phyloP scores from a whole-genome alignment of 768 basidiomycete genomes.

The Pulveroboletus sp. region DNA sequence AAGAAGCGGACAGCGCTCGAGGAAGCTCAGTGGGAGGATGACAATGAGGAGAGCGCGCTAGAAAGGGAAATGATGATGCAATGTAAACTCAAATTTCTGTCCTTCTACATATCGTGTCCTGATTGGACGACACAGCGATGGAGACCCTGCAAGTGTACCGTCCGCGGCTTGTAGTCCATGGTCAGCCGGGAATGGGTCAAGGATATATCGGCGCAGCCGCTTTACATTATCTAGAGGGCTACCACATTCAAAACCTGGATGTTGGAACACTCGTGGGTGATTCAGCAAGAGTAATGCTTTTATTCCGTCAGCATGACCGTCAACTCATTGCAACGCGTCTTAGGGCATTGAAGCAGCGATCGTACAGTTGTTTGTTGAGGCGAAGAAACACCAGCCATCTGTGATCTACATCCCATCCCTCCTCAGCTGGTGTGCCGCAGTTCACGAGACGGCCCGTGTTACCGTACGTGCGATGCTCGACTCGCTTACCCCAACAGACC shows the following conservation, averaged over 20 bases:
- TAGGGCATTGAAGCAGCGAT: constrained; percentile 89
- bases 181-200: constrained; percentile 86
- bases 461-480: constrained; percentile 91
- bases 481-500: constrained; percentile 85
- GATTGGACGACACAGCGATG: constrained; percentile 55
- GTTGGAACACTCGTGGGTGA: constrained; percentile 85
- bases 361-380: constrained; percentile 93
- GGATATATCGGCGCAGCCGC: constrained; percentile 84
- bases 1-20: constrained; percentile 84
- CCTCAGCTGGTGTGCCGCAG: constrained; percentile 75
- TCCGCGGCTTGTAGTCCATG: constrained; percentile 81
- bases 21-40: constrained; percentile 92
- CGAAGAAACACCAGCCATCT: constrained; percentile 94
- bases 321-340: constrained; percentile 1
- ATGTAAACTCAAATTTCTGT: constrained; percentile 42
- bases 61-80: constrained; percentile 87
- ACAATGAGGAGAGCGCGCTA: constrained; percentile 73
- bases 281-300: constrained; percentile 67
- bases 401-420: constrained; percentile 94
- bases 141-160: constrained; percentile 88
- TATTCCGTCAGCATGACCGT: background rate
- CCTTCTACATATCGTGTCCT: background rate
- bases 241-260: constrained; percentile 91
- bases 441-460: constrained; percentile 77
- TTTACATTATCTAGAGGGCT: constrained; percentile 92